Percentiles rank a stretch among this genome's conserved stretches.
Evolutionary conservation across 2,329 filamentous ascomycete genomes (phyloP).

Genomic region (Aaosphaeria arxii): DNA sequence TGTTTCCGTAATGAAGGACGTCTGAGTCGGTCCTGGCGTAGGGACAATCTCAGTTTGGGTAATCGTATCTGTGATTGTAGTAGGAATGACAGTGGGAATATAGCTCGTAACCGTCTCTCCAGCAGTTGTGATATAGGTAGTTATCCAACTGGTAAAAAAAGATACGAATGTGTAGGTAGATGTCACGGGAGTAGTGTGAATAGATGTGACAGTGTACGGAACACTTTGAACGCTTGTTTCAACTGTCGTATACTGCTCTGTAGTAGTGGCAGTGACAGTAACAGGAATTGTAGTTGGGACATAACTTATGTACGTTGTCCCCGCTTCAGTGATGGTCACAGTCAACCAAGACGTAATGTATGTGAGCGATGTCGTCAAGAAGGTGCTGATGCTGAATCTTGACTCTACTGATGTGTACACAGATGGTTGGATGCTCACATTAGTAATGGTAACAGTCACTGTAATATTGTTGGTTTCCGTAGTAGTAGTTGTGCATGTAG

Average conservation of each 20-base stretch:
- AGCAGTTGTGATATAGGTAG: neutral
- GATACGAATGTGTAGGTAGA: neutral
- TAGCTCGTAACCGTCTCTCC: constrained; percentile 3
- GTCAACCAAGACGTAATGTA: constrained; percentile 15
- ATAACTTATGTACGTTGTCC: constrained; percentile 3
- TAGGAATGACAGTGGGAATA: neutral
- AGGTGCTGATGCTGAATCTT: neutral
- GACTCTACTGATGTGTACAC: neutral
- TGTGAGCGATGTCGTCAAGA: constrained; percentile 10
- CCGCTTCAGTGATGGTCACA: constrained; percentile 5
- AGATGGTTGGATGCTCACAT: too few species aligned
- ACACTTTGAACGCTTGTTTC: neutral
- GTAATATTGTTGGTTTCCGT: constrained; percentile 1
- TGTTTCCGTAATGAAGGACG: constrained; percentile 12
- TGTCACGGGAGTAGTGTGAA: neutral
- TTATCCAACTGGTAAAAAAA: too few species aligned
- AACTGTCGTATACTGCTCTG: neutral
- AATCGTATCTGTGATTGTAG: neutral
- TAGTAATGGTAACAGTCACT: neutral
- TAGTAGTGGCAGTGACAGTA: constrained; percentile 1
- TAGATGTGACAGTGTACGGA: constrained; percentile 1
- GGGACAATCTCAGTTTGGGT: constrained; percentile 1
- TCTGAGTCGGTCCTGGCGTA: constrained; percentile 7
- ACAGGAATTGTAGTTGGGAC: neutral
- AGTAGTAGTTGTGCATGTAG: neutral